A percentile compares a stretch with the other conserved stretches of the same genome.
Conservation (phyloP, 1,139 yeast species). For the Taphrina communis region DNA sequence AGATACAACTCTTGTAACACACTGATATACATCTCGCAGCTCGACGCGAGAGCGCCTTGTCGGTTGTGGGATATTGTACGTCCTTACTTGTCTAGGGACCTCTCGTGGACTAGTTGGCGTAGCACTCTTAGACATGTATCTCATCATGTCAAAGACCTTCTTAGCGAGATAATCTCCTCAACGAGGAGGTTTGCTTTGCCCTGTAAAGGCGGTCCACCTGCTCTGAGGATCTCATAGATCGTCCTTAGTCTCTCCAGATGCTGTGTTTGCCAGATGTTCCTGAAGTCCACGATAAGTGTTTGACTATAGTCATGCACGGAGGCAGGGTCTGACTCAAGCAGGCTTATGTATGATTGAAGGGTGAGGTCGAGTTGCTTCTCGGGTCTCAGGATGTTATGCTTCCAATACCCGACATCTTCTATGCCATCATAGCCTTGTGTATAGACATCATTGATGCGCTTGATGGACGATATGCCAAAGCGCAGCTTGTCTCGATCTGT, state of each 20-base stretch:
- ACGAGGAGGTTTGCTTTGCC: conserved; percentile 32
- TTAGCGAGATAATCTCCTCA: background rate
- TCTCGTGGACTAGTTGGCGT: too few species aligned
- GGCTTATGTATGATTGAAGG: conserved; percentile 14
- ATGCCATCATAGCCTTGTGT: conserved; percentile 21
- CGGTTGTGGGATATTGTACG: too few species aligned
- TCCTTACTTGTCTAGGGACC: too few species aligned
- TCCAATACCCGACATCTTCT: conserved; percentile 40
- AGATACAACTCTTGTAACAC: too few species aligned
- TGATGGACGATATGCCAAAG: conserved; percentile 19
- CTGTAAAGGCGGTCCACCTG: conserved; percentile 22
- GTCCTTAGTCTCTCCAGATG: conserved; percentile 17
- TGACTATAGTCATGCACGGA: conserved; percentile 17
- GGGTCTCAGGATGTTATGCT: conserved; percentile 29
- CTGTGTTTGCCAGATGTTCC: conserved; percentile 19
- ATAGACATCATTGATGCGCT: conserved; percentile 28
- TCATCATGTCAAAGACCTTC: background rate
- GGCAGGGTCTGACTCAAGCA: conserved; percentile 13
- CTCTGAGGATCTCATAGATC: conserved; percentile 7
- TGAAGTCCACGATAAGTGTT: conserved; percentile 25
- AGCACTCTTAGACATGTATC: too few species aligned
- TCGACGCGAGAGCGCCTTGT: too few species aligned
- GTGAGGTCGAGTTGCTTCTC: conserved; percentile 27
- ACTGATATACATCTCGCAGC: too few species aligned
- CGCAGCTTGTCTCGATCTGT: conserved; percentile 16